Evolutionary conservation across 2,329 filamentous ascomycete genomes (phyloP).

Genomic region (Hypoxylon sp.): DNA sequence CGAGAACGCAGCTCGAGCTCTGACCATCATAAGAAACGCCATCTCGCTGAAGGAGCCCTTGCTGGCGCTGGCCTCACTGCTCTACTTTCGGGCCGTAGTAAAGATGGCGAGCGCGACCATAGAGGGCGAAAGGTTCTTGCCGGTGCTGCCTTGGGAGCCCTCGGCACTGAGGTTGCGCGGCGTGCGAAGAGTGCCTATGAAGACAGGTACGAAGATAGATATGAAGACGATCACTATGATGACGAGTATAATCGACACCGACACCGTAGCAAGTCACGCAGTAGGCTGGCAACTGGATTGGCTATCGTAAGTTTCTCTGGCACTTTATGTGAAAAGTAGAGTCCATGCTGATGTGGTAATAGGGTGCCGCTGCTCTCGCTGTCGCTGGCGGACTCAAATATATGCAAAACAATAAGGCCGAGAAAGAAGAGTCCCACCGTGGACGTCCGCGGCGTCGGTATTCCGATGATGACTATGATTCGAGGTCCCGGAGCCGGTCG

Average conservation of each 20-base stretch:
- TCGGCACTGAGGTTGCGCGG: constrained; percentile 73
- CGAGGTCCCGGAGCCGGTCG: constrained; percentile 62
- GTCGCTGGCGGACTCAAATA: constrained; percentile 77
- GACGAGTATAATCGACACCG: constrained; percentile 58
- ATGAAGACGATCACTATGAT: constrained; percentile 55
- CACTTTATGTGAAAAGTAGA: neutral
- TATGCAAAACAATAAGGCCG: constrained; percentile 71
- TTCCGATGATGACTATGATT: constrained; percentile 61
- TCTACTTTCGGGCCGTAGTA: constrained; percentile 69
- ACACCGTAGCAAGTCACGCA: constrained; percentile 57
- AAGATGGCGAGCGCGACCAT: constrained; percentile 65
- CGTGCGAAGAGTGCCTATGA: constrained; percentile 74
- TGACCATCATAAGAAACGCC: constrained; percentile 68
- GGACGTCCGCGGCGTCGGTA: constrained; percentile 68
- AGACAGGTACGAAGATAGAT: constrained; percentile 62
- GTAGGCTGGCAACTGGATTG: constrained; percentile 71
- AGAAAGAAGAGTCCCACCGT: constrained; percentile 71
- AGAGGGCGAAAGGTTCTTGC: constrained; percentile 72
- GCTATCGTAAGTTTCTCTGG: constrained; percentile 64
- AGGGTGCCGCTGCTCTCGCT: constrained; percentile 71
- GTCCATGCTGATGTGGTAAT: constrained; percentile 19
- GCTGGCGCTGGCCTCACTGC: constrained; percentile 74
- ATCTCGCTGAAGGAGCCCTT: constrained; percentile 75
- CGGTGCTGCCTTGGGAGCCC: constrained; percentile 73
- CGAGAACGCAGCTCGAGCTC: constrained; percentile 67